phyloP scores from a whole-genome alignment of 495 filamentous ascomycete species.

The Hyaloscypha variabilis region DNA sequence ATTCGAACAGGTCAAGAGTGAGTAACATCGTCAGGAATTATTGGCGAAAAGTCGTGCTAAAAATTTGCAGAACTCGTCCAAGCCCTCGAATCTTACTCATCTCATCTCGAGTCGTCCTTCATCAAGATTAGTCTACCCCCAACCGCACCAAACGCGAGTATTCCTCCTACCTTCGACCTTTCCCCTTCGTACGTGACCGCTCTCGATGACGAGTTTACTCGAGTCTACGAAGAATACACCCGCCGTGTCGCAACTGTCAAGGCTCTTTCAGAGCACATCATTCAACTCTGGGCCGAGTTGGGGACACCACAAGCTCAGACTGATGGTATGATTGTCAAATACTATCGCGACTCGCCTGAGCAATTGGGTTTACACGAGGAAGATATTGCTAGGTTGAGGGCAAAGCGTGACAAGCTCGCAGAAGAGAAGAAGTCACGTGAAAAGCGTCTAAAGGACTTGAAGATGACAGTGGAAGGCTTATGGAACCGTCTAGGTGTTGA shows the following conservation, averaged over 20 bases:
- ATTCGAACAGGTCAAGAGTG: conserved; percentile 93
- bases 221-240: conserved; percentile 93
- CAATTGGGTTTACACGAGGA: conserved; percentile 89
- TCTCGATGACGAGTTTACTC: conserved; percentile 86
- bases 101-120: conserved; percentile 86
- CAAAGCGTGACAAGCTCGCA: conserved; percentile 78
- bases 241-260: conserved; percentile 77
- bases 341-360: conserved; percentile 86
- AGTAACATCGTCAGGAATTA: conserved; percentile 34
- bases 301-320: conserved; percentile 91
- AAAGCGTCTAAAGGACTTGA: conserved; percentile 76
- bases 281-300: conserved; percentile 93
- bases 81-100: conserved; percentile 92
- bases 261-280: conserved; percentile 76
- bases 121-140: conserved; percentile 82
- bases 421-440: conserved; percentile 94
- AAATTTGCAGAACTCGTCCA: conserved; percentile 75
- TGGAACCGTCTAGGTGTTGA: conserved; percentile 91
- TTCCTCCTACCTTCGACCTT: conserved; percentile 82
- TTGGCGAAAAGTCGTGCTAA: conserved; percentile 13
- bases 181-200: conserved; percentile 85
- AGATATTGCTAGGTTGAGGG: conserved; percentile 72
- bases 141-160: conserved; percentile 69
- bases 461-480: conserved; percentile 70
- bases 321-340: conserved; percentile 83